phyloP scores from a whole-genome alignment of 129 eudicot genomes.

The Pittosporum tobira region DNA sequence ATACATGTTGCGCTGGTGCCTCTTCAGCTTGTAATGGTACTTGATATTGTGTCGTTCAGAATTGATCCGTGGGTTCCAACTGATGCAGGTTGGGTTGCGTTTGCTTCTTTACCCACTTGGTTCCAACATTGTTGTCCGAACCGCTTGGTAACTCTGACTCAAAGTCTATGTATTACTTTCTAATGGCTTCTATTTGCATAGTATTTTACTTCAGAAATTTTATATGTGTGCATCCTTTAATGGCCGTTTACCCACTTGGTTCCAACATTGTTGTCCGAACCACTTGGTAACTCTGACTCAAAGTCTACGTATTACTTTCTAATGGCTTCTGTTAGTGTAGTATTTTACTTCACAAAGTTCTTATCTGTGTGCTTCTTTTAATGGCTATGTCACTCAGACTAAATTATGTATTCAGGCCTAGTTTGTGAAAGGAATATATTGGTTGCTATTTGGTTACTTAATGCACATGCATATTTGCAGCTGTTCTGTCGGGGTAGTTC shows the following conservation, averaged over 20 bases:
- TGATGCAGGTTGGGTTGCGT: constrained; percentile 65
- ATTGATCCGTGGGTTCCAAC: constrained; percentile 7
- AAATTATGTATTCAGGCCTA: not conserved
- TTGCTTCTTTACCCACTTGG: constrained; percentile 76
- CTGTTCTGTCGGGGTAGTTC: constrained; percentile 66
- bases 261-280: constrained; percentile 71
- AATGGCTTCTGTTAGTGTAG: not conserved
- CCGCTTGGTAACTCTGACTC: constrained; percentile 57
- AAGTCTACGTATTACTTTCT: not conserved
- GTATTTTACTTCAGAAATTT: not conserved
- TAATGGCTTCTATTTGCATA: not conserved
- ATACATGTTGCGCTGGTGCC: not conserved
- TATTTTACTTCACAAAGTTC: not conserved
- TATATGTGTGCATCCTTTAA: no score
- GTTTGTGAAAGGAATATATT: constrained; percentile 4
- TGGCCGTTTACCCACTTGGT: constrained; percentile 46
- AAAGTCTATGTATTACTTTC: not conserved
- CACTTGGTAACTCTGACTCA: constrained; percentile 49
- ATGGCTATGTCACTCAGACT: constrained; percentile 1
- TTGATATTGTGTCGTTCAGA: not conserved
- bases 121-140: constrained; percentile 64
- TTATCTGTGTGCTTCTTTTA: no score
- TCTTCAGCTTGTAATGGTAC: not conserved
- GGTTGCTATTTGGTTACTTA: constrained; percentile 1
- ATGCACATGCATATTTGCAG: constrained; percentile 32